Evolutionary conservation across 148 eudicot genomes (phyloP).

Genomic region (Drosera capensis): DNA sequence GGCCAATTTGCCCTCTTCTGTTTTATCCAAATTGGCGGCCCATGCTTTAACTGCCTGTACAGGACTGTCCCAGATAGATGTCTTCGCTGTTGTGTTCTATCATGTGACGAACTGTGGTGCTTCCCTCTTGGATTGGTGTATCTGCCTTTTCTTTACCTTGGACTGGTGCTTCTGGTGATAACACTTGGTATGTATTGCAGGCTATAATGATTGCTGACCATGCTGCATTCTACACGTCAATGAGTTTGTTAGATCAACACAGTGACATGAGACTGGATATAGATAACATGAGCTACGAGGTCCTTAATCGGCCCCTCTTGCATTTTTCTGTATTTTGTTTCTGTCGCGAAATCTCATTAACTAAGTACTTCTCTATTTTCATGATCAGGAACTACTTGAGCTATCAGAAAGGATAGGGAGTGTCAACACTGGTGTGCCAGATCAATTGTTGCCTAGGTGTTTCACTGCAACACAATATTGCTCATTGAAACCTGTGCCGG

Average conservation of each 20-base stretch:
- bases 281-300: slow-evolving; percentile 56
- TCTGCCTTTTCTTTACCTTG: no score
- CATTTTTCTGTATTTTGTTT: background rate
- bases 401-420: background rate
- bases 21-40: no score
- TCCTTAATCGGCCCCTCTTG: slow-evolving; percentile 6
- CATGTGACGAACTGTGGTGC: no score
- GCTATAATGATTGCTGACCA: slow-evolving; percentile 24
- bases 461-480: no score
- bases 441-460: no score
- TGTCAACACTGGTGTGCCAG: slow-evolving; percentile 1
- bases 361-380: background rate
- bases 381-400: background rate
- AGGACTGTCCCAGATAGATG: no score
- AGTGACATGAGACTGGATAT: slow-evolving; percentile 46
- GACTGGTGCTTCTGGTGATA: background rate
- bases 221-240: slow-evolving; percentile 22
- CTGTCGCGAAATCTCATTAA: background rate
- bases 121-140: no score
- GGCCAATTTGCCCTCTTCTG: no score
- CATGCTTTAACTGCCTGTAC: no score
- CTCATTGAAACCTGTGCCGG: no score
- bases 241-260: slow-evolving; percentile 29
- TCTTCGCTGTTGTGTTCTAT: no score
- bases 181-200: slow-evolving; percentile 12